Percentiles rank a stretch among this genome's conserved stretches.
These are phyloP conservation scores for Claviceps sorghi DNA, from an alignment of 2,329 filamentous ascomycete species.

Conservation along the genomic window DNA sequence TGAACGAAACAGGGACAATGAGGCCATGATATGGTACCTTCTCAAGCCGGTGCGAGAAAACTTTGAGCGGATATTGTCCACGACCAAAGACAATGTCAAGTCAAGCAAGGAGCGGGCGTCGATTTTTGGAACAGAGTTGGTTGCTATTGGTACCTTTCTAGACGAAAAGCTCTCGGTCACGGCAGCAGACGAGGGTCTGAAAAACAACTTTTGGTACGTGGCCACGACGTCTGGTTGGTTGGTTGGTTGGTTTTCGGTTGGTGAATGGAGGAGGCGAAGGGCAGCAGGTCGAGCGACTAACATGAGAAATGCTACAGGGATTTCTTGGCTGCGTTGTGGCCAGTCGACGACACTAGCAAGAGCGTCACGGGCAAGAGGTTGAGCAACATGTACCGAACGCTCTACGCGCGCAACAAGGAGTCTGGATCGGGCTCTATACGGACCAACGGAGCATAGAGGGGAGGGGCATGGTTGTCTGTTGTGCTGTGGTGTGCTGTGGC, in stretches of 20 bases:
- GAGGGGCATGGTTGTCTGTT: background rate
- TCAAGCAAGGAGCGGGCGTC: conserved; percentile 46
- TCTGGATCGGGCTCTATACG: conserved; percentile 15
- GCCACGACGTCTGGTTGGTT: background rate
- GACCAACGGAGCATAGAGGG: conserved; percentile 16
- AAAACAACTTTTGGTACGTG: conserved; percentile 37
- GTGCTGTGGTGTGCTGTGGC: background rate
- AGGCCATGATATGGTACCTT: conserved; percentile 33
- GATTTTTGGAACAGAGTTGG: conserved; percentile 45
- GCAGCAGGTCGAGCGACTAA: conserved; percentile 8
- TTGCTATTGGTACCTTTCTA: conserved; percentile 49
- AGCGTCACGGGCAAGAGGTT: conserved; percentile 29
- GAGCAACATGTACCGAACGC: conserved; percentile 29
- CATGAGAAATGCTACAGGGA: conserved; percentile 19
- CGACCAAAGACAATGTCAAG: conserved; percentile 47
- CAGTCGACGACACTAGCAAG: conserved; percentile 29
- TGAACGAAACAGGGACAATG: conserved; percentile 29
- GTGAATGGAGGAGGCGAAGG: no score
- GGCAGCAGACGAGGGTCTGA: conserved; percentile 25
- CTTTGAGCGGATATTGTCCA: conserved; percentile 43
- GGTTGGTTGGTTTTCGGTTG: no score
- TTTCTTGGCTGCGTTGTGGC: conserved; percentile 31
- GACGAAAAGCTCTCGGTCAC: conserved; percentile 30
- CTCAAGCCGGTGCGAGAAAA: conserved; percentile 46
- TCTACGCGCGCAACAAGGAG: conserved; percentile 21